Evolutionary conservation across 2,329 filamentous ascomycete genomes (phyloP).

Genomic region (Scedosporium dehoogii): DNA sequence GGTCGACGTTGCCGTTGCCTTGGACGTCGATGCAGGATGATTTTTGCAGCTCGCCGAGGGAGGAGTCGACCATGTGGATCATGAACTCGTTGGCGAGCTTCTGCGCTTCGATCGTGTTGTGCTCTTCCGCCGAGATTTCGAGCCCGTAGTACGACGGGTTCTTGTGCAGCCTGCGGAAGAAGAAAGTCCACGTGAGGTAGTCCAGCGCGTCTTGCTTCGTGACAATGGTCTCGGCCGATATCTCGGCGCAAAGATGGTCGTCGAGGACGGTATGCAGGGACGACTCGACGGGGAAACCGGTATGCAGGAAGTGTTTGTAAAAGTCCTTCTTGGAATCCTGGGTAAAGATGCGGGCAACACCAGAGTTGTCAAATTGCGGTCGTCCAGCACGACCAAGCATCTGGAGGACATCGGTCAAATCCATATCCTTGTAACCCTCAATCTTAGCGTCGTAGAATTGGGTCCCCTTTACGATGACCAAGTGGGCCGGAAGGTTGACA

Average conservation of each 20-base stretch:
- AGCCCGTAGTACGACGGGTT: slow-evolving; percentile 97
- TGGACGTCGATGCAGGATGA: slow-evolving; percentile 78
- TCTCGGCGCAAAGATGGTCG: slow-evolving; percentile 91
- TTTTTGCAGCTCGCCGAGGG: slow-evolving; percentile 68
- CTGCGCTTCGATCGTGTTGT: slow-evolving; percentile 79
- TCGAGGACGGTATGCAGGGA: slow-evolving; percentile 93
- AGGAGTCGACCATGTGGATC: slow-evolving; percentile 83
- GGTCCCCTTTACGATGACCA: slow-evolving; percentile 96
- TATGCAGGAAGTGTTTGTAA: slow-evolving; percentile 98
- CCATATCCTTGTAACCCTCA: slow-evolving; percentile 98
- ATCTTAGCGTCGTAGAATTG: slow-evolving; percentile 98
- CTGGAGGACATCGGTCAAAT: slow-evolving; percentile 92
- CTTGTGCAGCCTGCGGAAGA: slow-evolving; percentile 94
- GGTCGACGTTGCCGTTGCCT: slow-evolving; percentile 79
- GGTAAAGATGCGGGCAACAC: slow-evolving; percentile 94
- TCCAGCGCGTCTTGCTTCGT: slow-evolving; percentile 97
- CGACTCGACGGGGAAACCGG: slow-evolving; percentile 94
- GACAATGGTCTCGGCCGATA: slow-evolving; percentile 83
- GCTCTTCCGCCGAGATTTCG: slow-evolving; percentile 84
- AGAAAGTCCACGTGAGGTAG: slow-evolving; percentile 98
- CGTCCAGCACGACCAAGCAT: slow-evolving; percentile 95
- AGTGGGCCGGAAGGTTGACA: slow-evolving; percentile 91
- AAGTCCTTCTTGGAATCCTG: slow-evolving; percentile 98
- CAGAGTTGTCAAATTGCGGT: slow-evolving; percentile 91
- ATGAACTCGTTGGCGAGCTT: slow-evolving; percentile 88